Evolutionary conservation across 306 rosid genomes (phyloP).

Genomic region (Alnus glutinosa): DNA sequence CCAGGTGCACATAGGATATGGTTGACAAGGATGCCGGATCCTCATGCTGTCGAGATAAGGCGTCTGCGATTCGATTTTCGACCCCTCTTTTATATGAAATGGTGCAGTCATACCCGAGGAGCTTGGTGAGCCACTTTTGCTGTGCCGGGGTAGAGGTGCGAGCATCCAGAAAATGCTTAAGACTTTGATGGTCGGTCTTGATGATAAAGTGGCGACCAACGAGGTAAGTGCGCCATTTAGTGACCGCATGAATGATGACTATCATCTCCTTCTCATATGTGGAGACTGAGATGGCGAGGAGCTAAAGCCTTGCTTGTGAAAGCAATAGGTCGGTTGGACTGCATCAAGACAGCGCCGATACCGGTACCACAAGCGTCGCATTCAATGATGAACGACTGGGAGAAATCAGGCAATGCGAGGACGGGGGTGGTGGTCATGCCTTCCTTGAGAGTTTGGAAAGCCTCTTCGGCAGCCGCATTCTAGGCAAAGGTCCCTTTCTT

Average conservation of each 20-base stretch:
- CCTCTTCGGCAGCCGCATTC: neutral
- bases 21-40: too few relatives aligned
- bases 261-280: neutral
- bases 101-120: too few relatives aligned
- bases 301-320: neutral
- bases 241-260: neutral
- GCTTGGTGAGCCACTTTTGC: too few relatives aligned
- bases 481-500: neutral
- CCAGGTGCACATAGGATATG: too few relatives aligned
- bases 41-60: too few relatives aligned
- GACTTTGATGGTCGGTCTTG: neutral
- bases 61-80: neutral
- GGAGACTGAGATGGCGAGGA: neutral
- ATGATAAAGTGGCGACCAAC: neutral
- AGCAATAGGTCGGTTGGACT: neutral
- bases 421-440: slow-evolving; percentile 3
- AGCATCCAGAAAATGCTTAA: neutral
- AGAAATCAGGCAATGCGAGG: neutral
- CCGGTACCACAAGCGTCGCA: too few relatives aligned
- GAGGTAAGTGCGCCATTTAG: neutral
- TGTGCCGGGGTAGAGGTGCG: neutral
- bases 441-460: neutral
- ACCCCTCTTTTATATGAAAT: neutral
- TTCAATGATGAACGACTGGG: neutral
- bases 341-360: neutral